These are phyloP conservation scores for Phaffomyces thermotolerans DNA, from an alignment of 805 yeast species.

Conservation along the genomic window DNA sequence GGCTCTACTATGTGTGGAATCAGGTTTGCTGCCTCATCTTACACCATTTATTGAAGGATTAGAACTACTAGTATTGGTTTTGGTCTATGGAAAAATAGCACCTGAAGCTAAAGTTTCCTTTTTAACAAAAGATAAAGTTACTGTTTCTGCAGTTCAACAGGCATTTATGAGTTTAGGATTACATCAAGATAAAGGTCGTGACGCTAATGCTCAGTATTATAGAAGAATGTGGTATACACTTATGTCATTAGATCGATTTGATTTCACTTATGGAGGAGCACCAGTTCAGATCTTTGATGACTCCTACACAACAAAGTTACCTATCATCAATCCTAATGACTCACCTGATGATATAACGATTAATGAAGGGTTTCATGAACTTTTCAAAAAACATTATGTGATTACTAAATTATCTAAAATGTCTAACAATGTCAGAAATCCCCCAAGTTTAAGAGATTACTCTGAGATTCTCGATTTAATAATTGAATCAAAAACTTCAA, in stretches of 20 bases:
- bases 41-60: background rate
- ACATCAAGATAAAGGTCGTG: background rate
- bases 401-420: background rate
- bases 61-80: constrained; percentile 1
- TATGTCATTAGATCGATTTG: background rate
- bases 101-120: constrained; percentile 1
- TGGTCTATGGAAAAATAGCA: background rate
- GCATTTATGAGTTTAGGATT: background rate
- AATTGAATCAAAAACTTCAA: background rate
- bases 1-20: constrained; percentile 3
- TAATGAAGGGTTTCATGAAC: background rate
- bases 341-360: background rate
- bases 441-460: constrained; percentile 1
- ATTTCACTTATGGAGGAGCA: background rate
- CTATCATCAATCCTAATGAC: background rate
- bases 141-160: background rate
- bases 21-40: background rate
- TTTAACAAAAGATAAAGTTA: background rate
- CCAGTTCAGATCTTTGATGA: constrained; percentile 1
- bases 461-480: background rate
- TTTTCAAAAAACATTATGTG: background rate
- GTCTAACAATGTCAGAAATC: constrained; percentile 1
- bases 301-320: constrained; percentile 2
- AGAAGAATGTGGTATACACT: constrained; percentile 6
- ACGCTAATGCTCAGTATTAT: background rate